Evolutionary conservation across 805 yeast species (phyloP).

Genomic region (Saturnispora gosingensis): DNA sequence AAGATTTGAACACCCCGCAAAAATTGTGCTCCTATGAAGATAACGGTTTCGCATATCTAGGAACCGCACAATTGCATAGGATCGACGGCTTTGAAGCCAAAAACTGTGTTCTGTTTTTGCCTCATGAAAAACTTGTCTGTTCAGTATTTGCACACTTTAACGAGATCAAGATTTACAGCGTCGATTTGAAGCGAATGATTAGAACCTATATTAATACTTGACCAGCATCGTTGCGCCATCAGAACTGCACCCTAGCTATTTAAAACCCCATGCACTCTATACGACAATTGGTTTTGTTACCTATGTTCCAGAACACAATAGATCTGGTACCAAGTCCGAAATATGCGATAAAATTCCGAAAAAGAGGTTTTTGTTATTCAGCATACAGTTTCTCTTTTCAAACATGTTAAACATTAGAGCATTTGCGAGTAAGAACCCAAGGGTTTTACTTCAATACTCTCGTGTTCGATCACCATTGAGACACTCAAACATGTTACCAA

Average conservation of each 20-base stretch:
- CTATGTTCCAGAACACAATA: neutral
- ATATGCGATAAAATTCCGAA: neutral
- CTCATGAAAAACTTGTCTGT: slow-evolving; percentile 5
- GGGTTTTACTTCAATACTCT: neutral
- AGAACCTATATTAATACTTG: neutral
- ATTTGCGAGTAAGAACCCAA: neutral
- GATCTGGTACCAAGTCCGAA: neutral
- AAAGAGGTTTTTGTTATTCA: neutral
- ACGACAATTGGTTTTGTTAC: neutral
- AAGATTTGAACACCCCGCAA: neutral
- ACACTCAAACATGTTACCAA: neutral
- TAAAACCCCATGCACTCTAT: neutral
- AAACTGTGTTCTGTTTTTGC: slow-evolving; percentile 8
- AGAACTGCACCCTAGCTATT: neutral
- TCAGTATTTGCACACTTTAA: slow-evolving; percentile 11
- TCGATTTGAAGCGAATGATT: slow-evolving; percentile 7
- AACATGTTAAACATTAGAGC: neutral
- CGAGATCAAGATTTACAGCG: slow-evolving; percentile 1
- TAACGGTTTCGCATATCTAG: neutral
- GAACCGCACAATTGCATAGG: neutral
- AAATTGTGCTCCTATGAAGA: slow-evolving; percentile 8
- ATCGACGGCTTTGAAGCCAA: neutral
- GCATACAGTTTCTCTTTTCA: neutral
- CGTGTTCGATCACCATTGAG: neutral
- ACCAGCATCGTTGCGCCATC: neutral